Conservation (phyloP, 495 filamentous ascomycete species). For the Penicillium pancosmium region DNA sequence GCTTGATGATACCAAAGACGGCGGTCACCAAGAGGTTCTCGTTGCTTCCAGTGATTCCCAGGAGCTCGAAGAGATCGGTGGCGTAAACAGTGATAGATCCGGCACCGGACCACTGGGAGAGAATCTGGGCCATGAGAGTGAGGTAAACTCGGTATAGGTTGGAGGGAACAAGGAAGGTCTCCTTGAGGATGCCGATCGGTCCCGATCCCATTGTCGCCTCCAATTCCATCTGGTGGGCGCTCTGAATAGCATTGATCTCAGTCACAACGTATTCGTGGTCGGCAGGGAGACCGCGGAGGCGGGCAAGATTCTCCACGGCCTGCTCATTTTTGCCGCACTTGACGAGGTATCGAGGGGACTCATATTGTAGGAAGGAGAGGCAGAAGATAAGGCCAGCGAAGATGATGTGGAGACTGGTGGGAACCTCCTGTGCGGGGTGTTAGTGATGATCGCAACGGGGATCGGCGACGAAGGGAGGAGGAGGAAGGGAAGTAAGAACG, state of each 20-base stretch:
- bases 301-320: slow-evolving; percentile 47
- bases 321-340: slow-evolving; percentile 57
- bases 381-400: slow-evolving; percentile 69
- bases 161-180: slow-evolving; percentile 59
- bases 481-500: slow-evolving; percentile 18
- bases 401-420: slow-evolving; percentile 71
- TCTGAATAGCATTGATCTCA: slow-evolving; percentile 65
- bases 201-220: slow-evolving; percentile 61
- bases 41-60: slow-evolving; percentile 63
- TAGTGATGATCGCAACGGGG: neutral
- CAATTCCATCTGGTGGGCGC: slow-evolving; percentile 69
- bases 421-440: slow-evolving; percentile 52
- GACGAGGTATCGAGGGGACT: slow-evolving; percentile 66
- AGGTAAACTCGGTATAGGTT: slow-evolving; percentile 69
- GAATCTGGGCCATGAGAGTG: slow-evolving; percentile 58
- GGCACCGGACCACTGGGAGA: slow-evolving; percentile 72
- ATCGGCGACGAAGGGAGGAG: slow-evolving; percentile 3
- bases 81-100: slow-evolving; percentile 69
- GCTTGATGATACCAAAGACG: slow-evolving; percentile 72
- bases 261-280: slow-evolving; percentile 51
- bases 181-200: slow-evolving; percentile 57
- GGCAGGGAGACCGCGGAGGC: slow-evolving; percentile 42
- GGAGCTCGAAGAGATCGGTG: slow-evolving; percentile 63
- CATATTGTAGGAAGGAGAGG: slow-evolving; percentile 64
- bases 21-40: slow-evolving; percentile 68